A percentile compares a stretch with the other conserved stretches of the same genome.
Evolutionary conservation across 1,139 yeast genomes (phyloP).

Genomic region (Debaryomycetaceae sp.): DNA sequence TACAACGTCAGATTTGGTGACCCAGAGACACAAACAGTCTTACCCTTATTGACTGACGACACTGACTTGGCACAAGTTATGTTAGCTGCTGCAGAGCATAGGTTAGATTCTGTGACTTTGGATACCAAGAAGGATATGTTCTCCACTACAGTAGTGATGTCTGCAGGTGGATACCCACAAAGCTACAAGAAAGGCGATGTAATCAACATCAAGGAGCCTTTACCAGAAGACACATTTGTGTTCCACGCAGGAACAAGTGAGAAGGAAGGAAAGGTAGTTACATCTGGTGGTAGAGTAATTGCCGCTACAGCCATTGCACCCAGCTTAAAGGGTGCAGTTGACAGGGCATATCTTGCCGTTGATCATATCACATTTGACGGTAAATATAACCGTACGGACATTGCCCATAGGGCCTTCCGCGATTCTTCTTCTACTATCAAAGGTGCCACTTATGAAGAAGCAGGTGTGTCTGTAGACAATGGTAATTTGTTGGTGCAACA

Average conservation of each 20-base stretch:
- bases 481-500: constrained; percentile 88
- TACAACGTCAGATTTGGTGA: constrained; percentile 98
- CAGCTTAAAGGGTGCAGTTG: constrained; percentile 75
- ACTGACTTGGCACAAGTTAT: constrained; percentile 91
- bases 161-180: constrained; percentile 98
- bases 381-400: constrained; percentile 85
- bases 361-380: constrained; percentile 67
- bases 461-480: constrained; percentile 97
- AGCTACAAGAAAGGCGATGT: constrained; percentile 81
- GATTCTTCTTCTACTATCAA: constrained; percentile 30
- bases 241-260: constrained; percentile 93
- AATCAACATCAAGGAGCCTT: constrained; percentile 54
- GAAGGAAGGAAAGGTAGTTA: constrained; percentile 59
- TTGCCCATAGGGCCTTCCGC: constrained; percentile 93
- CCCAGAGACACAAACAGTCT: constrained; percentile 96
- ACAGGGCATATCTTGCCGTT: constrained; percentile 82
- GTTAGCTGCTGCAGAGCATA: constrained; percentile 91
- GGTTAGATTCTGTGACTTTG: constrained; percentile 81
- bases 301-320: constrained; percentile 87
- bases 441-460: constrained; percentile 80
- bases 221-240: constrained; percentile 58
- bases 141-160: constrained; percentile 90
- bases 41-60: constrained; percentile 77
- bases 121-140: constrained; percentile 57
- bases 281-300: constrained; percentile 96